Evolutionary conservation across 2,329 filamentous ascomycete species (phyloP).

Genomic region (Tolypocladium guangdongense): DNA sequence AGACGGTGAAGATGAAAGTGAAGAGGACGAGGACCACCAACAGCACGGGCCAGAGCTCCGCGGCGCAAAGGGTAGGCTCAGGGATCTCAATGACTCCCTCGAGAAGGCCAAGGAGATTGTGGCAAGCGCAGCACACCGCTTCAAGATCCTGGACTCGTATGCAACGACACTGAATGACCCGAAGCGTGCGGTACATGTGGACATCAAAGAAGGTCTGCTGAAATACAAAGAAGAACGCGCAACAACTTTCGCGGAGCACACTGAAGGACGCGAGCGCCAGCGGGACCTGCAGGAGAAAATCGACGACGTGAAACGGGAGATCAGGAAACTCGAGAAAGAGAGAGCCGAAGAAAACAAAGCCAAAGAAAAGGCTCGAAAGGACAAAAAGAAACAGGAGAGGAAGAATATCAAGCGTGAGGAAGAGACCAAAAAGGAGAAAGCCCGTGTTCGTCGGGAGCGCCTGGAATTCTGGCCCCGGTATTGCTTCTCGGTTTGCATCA

Average conservation of each 20-base stretch:
- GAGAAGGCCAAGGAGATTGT: constrained; percentile 9
- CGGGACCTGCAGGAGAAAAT: constrained; percentile 24
- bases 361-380: constrained; percentile 8
- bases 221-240: constrained; percentile 31
- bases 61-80: constrained; percentile 15
- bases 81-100: constrained; percentile 11
- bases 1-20: constrained; percentile 10
- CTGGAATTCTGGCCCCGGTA: constrained; percentile 35
- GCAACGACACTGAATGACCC: constrained; percentile 20
- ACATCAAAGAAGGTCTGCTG: constrained; percentile 24
- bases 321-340: constrained; percentile 14
- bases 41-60: too few relatives aligned
- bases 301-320: not conserved
- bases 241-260: constrained; percentile 28
- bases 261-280: constrained; percentile 16
- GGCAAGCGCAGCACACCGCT: constrained; percentile 18
- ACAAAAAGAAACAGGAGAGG: too few relatives aligned
- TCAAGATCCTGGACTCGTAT: constrained; percentile 31
- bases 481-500: constrained; percentile 37
- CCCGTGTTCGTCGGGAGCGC: constrained; percentile 30
- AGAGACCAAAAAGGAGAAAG: constrained; percentile 30
- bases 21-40: constrained; percentile 1
- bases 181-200: constrained; percentile 14
- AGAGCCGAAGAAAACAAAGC: constrained; percentile 13
- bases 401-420: too few relatives aligned